Evolutionary conservation across 1,284 basidiomycete genomes (phyloP), one percentile per base, ranked within the genome.

Genomic region (Cryptococcus jaspeensis): DNA sequence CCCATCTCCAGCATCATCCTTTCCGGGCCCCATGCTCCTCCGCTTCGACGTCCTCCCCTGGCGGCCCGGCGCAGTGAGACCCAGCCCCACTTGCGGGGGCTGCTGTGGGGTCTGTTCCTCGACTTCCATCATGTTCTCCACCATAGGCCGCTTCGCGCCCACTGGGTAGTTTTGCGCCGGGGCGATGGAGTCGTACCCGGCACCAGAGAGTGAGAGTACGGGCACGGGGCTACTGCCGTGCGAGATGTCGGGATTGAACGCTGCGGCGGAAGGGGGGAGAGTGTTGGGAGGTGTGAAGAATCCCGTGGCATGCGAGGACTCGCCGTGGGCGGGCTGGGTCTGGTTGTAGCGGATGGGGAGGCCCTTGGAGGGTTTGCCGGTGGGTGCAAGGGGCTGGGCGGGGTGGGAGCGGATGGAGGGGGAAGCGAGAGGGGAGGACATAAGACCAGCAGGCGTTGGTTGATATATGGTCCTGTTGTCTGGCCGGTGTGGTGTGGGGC

Each of bases 41-140:
- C 66, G 50, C 58, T 68, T 67, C 16, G 58, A 37, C n/a, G 62
- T 42, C 45, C 64, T 51, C 38, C 58, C 50, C 6, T 49, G 54
- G 46, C 56, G 44, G 22, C 50, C 55, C n/a, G 22, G 39, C 12
- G 11, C 37, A n/a, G 25, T 36, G 23, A 25, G 22, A 25, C 37
- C 50, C 16, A 36, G 22, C 18, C 32, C 37, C n/a, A 44, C 36
- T n/a, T 47, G 16, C 23, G 47, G 35, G n/a, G 44, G 36, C 8
- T 36, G 15, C 48, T 37, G 18, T 13, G 15, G 3, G 35, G 5
- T n/a, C 18, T 46, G 50, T 13, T 58, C 49, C n/a, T 64, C 63
- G 48, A 63, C 53, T 16, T 63, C 61, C 52, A 66, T 55, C 50
- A 56, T 52, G 20, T 39, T 45, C 13, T 58, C 59, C 16, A 60